Base-by-base conservation (phyloP, 1,139 yeast genomes). In the Hyphopichia burtonii region DNA sequence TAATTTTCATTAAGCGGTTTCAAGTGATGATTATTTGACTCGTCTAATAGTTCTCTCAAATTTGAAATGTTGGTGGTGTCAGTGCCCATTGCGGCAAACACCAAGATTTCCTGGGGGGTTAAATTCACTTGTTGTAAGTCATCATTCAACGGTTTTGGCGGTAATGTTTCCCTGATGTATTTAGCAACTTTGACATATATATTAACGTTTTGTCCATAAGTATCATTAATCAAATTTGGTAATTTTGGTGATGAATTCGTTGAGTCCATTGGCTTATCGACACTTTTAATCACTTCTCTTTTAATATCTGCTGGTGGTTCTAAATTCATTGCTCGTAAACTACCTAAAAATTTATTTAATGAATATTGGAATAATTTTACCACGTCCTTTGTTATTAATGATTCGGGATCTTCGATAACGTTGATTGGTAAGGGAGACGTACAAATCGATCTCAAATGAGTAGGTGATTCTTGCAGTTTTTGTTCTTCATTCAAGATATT, bases 31-130 rank as follows among this genome's bases (percentile, higher is more conserved):
- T 25, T 9, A n/a, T 18, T 25, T 9, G 35, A 30, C 9, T 23
- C n/a, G n/a, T n/a, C 16, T 11, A 38, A 19, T 12, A 38, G n/a
- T 33, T 38, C 36, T 22, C 23, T 23, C 14, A 38, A 25, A 25
- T 38, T 38, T n/a, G 36, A 22, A 10, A 32, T 19, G 19, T 32
- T 38, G 25, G 40, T 38, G 7, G 36, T 33, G 19, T 38, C 35
- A 17, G 40, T 32, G 3, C 40, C 40, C 40, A 38, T 38, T 10
- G 40, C 40, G 16, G 40, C 40, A n/a, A 38, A 38, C 22, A 38
- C 31, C 14, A 38, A 16, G 14, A 38, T 38, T 18, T 38, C 40
- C 25, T 38, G 36, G n/a, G 40, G 36, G n/a, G 36, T 31, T n/a
- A 38, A 16, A n/a, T 25, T 33, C 12, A 38, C 11, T 25, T 38